These are phyloP conservation scores for Cercospora citrullina DNA, from an alignment of 2,329 filamentous ascomycete species.

Conservation along the genomic window DNA sequence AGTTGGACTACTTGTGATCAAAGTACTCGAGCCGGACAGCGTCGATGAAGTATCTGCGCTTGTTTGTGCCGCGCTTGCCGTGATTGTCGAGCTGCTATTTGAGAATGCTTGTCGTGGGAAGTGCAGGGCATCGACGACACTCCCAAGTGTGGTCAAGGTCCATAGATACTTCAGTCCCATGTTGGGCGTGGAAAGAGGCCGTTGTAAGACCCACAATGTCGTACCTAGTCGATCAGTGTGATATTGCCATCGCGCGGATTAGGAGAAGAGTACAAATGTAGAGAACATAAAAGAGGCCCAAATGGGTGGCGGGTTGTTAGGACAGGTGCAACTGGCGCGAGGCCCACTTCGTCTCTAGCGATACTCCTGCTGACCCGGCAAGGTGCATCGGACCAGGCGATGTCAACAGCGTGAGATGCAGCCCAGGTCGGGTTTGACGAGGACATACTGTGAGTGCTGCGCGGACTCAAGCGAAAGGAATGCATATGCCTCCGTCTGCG, in stretches of 20 bases:
- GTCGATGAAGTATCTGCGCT: neutral
- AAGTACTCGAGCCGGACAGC: neutral
- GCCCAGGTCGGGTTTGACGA: neutral
- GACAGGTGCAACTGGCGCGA: neutral
- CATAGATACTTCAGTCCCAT: neutral
- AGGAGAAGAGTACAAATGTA: neutral
- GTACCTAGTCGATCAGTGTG: neutral
- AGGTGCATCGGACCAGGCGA: neutral
- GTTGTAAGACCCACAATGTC: neutral
- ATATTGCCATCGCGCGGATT: neutral
- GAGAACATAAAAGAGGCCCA: neutral
- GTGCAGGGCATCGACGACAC: neutral
- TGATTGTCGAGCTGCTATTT: neutral
- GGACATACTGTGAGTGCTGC: neutral
- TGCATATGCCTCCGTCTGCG: neutral
- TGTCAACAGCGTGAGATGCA: neutral
- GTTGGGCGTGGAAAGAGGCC: neutral
- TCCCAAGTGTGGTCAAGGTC: neutral
- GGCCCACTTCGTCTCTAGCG: neutral
- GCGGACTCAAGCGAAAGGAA: slow-evolving; percentile 3
- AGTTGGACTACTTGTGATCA: neutral
- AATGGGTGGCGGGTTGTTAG: neutral
- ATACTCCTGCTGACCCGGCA: neutral
- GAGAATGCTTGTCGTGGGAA: neutral
- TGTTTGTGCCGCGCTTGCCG: neutral